Conservation (phyloP, 2,329 filamentous ascomycete genomes). For the Chaetomiaceae sp. region DNA sequence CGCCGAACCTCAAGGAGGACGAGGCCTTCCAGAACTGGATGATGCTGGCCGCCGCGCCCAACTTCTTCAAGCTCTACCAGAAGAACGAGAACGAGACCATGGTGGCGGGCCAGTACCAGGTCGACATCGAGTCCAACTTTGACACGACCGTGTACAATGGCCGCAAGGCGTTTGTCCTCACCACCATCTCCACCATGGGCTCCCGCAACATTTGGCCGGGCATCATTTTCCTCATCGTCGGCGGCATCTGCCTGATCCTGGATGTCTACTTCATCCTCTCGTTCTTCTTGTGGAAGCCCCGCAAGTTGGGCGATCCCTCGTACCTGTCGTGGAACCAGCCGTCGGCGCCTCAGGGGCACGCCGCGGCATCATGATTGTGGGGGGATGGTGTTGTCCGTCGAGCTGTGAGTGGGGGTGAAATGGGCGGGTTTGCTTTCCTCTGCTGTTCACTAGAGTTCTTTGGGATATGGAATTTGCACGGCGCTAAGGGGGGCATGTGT, state of each 20-base stretch:
- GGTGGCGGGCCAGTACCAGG: slow-evolving; percentile 63
- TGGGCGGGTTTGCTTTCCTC: background rate
- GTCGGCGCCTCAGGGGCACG: slow-evolving; percentile 29
- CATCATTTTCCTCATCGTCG: slow-evolving; percentile 92
- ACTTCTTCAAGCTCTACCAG: slow-evolving; percentile 88
- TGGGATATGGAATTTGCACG: slow-evolving; percentile 17
- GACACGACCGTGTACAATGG: slow-evolving; percentile 58
- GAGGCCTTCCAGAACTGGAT: slow-evolving; percentile 98
- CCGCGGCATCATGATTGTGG: slow-evolving; percentile 13
- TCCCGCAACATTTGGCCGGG: slow-evolving; percentile 93
- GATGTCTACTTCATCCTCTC: slow-evolving; percentile 84
- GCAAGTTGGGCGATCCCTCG: slow-evolving; percentile 96
- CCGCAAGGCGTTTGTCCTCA: slow-evolving; percentile 84
- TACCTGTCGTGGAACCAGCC: slow-evolving; percentile 90
- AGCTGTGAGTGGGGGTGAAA: background rate
- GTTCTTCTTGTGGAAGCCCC: slow-evolving; percentile 78
- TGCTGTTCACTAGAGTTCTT: slow-evolving; percentile 9
- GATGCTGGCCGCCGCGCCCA: slow-evolving; percentile 88
- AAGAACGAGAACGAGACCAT: slow-evolving; percentile 69
- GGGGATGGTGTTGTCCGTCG: background rate
- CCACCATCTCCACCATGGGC: slow-evolving; percentile 86
- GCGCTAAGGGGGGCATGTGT: slow-evolving; percentile 15
- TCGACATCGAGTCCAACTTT: slow-evolving; percentile 55
- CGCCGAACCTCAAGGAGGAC: slow-evolving; percentile 67
- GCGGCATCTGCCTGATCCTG: slow-evolving; percentile 84